phyloP scores from a whole-genome alignment of 306 rosid genomes.

The Trifolium fragiferum region DNA sequence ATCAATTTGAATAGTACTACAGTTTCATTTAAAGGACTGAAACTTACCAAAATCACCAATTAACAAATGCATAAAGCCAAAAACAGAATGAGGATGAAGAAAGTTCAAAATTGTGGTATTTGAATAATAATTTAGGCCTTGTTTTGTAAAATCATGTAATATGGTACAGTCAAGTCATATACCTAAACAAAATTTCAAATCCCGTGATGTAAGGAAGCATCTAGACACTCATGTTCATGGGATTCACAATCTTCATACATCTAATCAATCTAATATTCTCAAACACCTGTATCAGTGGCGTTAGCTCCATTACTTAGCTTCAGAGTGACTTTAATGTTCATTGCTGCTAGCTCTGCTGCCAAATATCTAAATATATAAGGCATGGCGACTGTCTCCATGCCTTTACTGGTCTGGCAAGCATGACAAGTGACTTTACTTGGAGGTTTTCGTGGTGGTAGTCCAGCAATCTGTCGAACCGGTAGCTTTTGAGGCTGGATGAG shows the following conservation, averaged over 20 bases:
- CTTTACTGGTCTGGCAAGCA: constrained; percentile 77
- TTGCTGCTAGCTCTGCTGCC: constrained; percentile 94
- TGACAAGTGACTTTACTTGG: constrained; percentile 68
- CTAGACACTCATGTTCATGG: constrained; percentile 5
- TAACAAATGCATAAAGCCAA: background rate
- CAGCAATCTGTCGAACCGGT: constrained; percentile 54
- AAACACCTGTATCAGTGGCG: constrained; percentile 38
- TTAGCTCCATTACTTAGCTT: constrained; percentile 52
- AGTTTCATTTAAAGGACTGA: background rate
- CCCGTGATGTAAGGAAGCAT: constrained; percentile 20
- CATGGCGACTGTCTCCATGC: constrained; percentile 96
- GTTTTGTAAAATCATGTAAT: background rate
- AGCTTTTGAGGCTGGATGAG: constrained; percentile 59
- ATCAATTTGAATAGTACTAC: background rate
- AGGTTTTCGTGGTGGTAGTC: constrained; percentile 71
- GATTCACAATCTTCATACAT: constrained; percentile 25
- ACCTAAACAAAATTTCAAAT: constrained; percentile 24
- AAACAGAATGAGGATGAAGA: background rate
- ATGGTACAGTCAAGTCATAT: background rate
- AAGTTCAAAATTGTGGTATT: background rate
- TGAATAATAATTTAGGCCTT: background rate
- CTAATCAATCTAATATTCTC: constrained; percentile 22
- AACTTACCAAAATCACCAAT: background rate
- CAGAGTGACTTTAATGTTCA: constrained; percentile 91
- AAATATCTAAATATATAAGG: constrained; percentile 87